A percentile compares a stretch with the other conserved stretches of the same genome.
Conservation (phyloP, 257 asterid genomes). For the Lycium ferocissimum region DNA sequence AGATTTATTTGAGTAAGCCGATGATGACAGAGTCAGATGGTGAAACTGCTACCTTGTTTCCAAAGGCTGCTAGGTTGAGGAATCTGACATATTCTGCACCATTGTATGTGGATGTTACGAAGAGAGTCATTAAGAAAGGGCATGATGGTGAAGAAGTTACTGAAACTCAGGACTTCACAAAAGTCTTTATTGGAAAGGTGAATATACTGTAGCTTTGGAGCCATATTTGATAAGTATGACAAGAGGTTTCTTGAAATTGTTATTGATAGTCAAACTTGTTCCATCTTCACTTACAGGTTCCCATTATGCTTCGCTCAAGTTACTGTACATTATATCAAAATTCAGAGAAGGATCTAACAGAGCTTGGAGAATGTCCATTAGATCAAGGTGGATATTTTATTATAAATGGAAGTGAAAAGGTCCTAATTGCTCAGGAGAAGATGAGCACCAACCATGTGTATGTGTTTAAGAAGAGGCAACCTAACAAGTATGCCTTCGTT, state of each 20-base stretch:
- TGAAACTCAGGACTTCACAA: conserved; percentile 94
- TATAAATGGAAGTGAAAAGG: conserved; percentile 98
- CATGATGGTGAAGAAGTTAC: conserved; percentile 99
- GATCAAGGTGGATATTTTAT: conserved; percentile 99
- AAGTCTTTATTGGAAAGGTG: conserved; percentile 98
- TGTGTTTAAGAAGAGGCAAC: conserved; percentile 96
- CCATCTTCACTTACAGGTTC: conserved; percentile 61
- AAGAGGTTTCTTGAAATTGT: not conserved
- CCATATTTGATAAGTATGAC: not conserved
- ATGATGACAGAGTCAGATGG: conserved; percentile 99
- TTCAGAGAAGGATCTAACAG: conserved; percentile 97
- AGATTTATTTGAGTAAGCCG: conserved; percentile 94
- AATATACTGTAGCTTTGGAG: conserved; percentile 16
- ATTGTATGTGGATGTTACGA: conserved; percentile 85
- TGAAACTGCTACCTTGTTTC: conserved; percentile 97
- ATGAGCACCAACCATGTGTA: conserved; percentile 99
- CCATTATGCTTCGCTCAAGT: conserved; percentile 96
- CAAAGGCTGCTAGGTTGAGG: conserved; percentile 98
- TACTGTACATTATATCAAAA: conserved; percentile 91
- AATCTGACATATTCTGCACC: conserved; percentile 98
- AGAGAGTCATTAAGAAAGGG: conserved; percentile 91
- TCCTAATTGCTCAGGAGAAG: conserved; percentile 98
- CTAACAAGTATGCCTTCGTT: conserved; percentile 95
- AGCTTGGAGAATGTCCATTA: conserved; percentile 97
- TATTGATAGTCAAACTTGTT: conserved; percentile 19